phyloP scores from a whole-genome alignment of 345 rosid genomes.

The Carallia brachiata region DNA sequence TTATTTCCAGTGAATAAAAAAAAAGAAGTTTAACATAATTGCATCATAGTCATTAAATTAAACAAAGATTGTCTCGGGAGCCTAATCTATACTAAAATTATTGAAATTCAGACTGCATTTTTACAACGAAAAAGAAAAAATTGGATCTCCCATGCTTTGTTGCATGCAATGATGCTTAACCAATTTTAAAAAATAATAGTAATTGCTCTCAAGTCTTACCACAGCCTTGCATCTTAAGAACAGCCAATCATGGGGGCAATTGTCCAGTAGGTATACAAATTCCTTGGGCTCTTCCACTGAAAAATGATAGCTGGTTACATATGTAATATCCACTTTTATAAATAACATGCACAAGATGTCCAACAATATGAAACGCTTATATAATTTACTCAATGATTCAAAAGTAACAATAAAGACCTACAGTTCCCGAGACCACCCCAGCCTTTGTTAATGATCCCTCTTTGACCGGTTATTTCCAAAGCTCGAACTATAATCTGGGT shows the following conservation, averaged over 20 bases:
- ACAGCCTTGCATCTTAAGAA: slow-evolving; percentile 58
- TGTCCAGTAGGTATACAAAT: slow-evolving; percentile 51
- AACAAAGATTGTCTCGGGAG: too few relatives aligned
- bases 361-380: not conserved
- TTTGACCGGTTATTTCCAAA: slow-evolving; percentile 49
- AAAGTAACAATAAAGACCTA: slow-evolving; percentile 26
- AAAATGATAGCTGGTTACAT: slow-evolving; percentile 5
- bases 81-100: too few relatives aligned
- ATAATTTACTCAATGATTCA: not conserved
- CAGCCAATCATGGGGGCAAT: slow-evolving; percentile 78
- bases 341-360: not conserved
- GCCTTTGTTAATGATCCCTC: slow-evolving; percentile 71
- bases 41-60: too few relatives aligned
- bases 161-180: slow-evolving; percentile 1
- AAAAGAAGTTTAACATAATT: too few relatives aligned
- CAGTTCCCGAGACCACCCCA: slow-evolving; percentile 76
- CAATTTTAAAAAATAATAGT: not conserved
- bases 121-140: too few relatives aligned
- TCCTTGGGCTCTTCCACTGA: slow-evolving; percentile 51
- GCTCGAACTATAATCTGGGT: slow-evolving; percentile 54
- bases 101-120: too few relatives aligned
- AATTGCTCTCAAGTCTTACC: slow-evolving; percentile 33
- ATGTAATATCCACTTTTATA: not conserved
- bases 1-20: too few relatives aligned
- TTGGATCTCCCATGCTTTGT: not conserved